Evolutionary conservation across 495 filamentous ascomycete species (phyloP), one percentile per base, ranked within the genome.

Genomic region (Tuber magnatum): DNA sequence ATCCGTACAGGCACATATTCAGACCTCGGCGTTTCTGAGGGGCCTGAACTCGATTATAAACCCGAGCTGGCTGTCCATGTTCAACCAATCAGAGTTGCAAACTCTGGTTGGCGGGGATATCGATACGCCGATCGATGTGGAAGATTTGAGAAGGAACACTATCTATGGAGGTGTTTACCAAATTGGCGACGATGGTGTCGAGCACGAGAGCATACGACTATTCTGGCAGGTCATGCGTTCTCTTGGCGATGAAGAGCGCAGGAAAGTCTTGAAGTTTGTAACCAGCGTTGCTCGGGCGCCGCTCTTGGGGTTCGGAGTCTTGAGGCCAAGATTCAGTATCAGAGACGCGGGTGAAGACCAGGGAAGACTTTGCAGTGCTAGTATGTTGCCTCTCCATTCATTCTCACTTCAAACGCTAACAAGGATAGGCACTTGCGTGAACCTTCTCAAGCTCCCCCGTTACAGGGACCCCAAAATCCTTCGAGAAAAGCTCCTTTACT

Each of bases 11-110:
- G 91, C 92, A 0, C 85, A 86, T 73, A 83, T 85, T 68, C 94
- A 98, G 82, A 97, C 94, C 6, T 88, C 88, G 28, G 93, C 93
- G 1, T 99, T 99, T 80, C 88, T 99, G 12, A 88, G 88, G 70
- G 95, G 95, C 1, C 87, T 99, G 7, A 88, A 92, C 22, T 86
- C 91, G 73, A 96, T 99, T 80, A 96, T 99, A 76, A 90, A 93
- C 74, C 94, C 94, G 0, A 87, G 88, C 4, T 99, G 95, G 95
- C 86, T 99, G 5, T 92, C 89, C 77, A 99, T 99, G 95, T 99
- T 99, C 86, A 99, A 99, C 83, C 95, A 97, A 79, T 86, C 88
- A 12, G 95, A 99, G 80, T 86, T 99, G 35, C 95, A 99, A 83
- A 95, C 93, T 0, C 89, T 99, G 14, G 90, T 99, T 22, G 92